Conservation (phyloP, 495 filamentous ascomycete genomes). For the Aspergillus wentii region DNA sequence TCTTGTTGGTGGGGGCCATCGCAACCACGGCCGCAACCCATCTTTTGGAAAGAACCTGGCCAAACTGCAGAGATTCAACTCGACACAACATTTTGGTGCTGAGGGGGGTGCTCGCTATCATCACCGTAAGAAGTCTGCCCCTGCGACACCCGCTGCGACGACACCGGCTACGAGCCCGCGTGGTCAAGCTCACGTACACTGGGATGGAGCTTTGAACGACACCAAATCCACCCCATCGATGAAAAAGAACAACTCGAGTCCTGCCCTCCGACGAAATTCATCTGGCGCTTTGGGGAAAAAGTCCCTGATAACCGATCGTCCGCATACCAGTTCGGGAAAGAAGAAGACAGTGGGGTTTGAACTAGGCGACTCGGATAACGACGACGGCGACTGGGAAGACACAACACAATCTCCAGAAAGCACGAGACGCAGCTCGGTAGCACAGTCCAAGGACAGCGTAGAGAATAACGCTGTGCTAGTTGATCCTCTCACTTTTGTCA, state of each 20-base stretch:
- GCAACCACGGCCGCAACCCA: slow-evolving; percentile 39
- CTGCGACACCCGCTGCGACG: slow-evolving; percentile 33
- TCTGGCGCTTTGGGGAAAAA: slow-evolving; percentile 31
- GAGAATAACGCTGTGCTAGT: slow-evolving; percentile 38
- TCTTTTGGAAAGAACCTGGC: slow-evolving; percentile 39
- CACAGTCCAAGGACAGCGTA: slow-evolving; percentile 33
- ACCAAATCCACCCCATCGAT: slow-evolving; percentile 27
- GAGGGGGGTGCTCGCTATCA: slow-evolving; percentile 34
- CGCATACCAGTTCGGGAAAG: slow-evolving; percentile 31
- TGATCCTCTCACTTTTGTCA: slow-evolving; percentile 44
- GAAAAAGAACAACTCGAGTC: slow-evolving; percentile 44
- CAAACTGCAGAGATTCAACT: slow-evolving; percentile 34
- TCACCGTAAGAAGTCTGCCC: slow-evolving; percentile 46
- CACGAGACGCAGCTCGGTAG: slow-evolving; percentile 42
- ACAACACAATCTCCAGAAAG: slow-evolving; percentile 48
- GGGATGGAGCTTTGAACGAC: slow-evolving; percentile 31
- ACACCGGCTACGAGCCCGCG: slow-evolving; percentile 30
- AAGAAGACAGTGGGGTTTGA: slow-evolving; percentile 48
- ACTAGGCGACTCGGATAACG: slow-evolving; percentile 39
- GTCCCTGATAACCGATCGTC: slow-evolving; percentile 32
- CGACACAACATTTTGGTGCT: slow-evolving; percentile 21
- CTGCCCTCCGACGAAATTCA: slow-evolving; percentile 34
- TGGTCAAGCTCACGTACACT: slow-evolving; percentile 31
- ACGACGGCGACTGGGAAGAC: slow-evolving; percentile 47
- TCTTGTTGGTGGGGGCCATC: slow-evolving; percentile 40